A percentile compares a stretch with the other conserved stretches of the same genome.
phyloP scores from a whole-genome alignment of 78 protist species.

The slime mould (Dictyostelium discoideum) region DNA sequence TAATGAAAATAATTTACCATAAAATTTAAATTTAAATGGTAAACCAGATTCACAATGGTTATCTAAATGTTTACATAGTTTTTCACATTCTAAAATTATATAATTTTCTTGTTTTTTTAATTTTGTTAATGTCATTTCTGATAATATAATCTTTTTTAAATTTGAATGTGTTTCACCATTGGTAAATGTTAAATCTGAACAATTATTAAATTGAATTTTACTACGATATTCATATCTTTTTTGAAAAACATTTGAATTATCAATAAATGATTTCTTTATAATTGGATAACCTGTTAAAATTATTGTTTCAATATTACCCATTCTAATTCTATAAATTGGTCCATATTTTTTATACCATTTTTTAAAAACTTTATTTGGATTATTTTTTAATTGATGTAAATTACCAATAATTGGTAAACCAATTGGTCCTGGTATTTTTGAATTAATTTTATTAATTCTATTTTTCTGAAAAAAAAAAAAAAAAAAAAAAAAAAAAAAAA shows the following conservation, averaged over 20 bases:
- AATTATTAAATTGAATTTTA: not conserved
- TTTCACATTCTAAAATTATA: not conserved
- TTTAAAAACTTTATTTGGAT: not conserved
- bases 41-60: not conserved
- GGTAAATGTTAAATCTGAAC: not conserved
- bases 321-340: not conserved
- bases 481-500: no score
- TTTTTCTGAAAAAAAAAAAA: no score
- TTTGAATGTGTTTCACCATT: constrained; percentile 31
- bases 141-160: not conserved
- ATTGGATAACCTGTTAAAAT: not conserved
- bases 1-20: not conserved
- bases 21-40: not conserved
- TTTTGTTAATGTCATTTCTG: not conserved
- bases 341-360: not conserved
- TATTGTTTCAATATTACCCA: not conserved
- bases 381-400: not conserved
- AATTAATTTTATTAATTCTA: no score
- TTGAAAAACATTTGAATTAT: not conserved
- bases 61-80: not conserved
- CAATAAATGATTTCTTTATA: not conserved
- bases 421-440: not conserved
- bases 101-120: not conserved
- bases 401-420: not conserved
- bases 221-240: not conserved